These are phyloP conservation scores for Eragrostis curvula DNA, from an alignment of 176 grass and related monocot species.

Conservation along the genomic window DNA sequence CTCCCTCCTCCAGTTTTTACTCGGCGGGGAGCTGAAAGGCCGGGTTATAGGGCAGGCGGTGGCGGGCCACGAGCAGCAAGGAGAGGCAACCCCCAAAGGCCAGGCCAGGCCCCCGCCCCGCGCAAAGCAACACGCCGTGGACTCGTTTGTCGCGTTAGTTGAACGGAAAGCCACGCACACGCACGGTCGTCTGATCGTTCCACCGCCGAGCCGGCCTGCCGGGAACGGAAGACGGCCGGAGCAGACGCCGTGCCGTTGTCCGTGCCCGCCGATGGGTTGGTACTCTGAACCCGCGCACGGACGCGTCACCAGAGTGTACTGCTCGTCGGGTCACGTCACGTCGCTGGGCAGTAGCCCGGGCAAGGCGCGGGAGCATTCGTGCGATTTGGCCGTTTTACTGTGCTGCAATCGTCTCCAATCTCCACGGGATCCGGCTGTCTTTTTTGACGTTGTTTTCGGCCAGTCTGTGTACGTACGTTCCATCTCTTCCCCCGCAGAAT, in stretches of 20 bases:
- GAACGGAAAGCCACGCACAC: background rate
- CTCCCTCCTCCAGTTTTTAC: conserved; percentile 45
- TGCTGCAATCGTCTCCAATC: too few relatives aligned
- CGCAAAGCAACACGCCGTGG: conserved; percentile 36
- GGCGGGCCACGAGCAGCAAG: background rate
- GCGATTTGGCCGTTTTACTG: too few relatives aligned
- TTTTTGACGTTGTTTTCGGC: too few relatives aligned
- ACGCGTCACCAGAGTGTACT: background rate
- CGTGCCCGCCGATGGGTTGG: background rate
- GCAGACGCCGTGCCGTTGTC: background rate
- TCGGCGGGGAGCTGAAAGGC: background rate
- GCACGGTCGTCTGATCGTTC: background rate
- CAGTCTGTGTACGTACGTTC: too few relatives aligned
- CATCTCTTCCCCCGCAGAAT: too few relatives aligned
- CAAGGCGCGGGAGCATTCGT: background rate
- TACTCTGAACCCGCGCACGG: background rate
- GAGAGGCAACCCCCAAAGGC: too few relatives aligned
- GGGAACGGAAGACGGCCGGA: too few relatives aligned
- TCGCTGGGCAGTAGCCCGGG: background rate
- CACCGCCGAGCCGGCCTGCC: too few relatives aligned
- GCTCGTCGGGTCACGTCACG: conserved; percentile 4
- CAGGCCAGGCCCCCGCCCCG: background rate
- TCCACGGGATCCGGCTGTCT: too few relatives aligned
- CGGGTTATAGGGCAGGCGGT: conserved; percentile 14
- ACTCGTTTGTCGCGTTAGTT: conserved; percentile 47